A percentile compares a stretch with the other conserved stretches of the same genome.
These are phyloP conservation scores for Rhodomyrtus tomentosa DNA, from an alignment of 345 rosid genomes.

Conservation along the genomic window DNA sequence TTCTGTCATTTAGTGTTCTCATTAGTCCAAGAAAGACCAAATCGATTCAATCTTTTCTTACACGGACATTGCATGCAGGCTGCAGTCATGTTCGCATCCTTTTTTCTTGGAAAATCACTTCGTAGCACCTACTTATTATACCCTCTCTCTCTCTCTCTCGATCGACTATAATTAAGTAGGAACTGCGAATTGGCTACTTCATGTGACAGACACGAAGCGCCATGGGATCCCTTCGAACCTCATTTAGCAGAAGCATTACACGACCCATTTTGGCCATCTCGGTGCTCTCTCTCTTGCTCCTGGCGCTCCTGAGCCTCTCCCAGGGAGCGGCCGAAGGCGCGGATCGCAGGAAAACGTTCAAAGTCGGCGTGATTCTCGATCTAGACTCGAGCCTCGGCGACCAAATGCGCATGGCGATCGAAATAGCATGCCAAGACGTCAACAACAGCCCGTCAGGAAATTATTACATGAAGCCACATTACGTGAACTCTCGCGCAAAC, in stretches of 20 bases:
- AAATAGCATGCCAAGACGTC: conserved; percentile 24
- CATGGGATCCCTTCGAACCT: background rate
- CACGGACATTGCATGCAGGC: background rate
- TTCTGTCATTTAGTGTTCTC: background rate
- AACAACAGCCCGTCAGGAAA: background rate
- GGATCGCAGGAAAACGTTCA: background rate
- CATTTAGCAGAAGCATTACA: background rate
- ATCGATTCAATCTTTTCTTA: background rate
- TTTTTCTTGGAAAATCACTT: background rate
- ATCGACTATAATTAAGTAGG: background rate
- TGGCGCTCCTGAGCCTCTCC: background rate
- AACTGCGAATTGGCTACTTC: background rate
- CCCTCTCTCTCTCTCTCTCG: background rate
- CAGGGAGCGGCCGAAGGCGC: background rate
- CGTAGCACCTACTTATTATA: background rate
- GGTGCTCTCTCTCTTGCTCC: background rate
- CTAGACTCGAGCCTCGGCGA: conserved; percentile 19
- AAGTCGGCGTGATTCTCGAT: conserved; percentile 18
- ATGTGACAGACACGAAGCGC: background rate
- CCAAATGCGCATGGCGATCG: conserved; percentile 30
- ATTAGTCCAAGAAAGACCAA: background rate
- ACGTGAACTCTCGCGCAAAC: conserved; percentile 8
- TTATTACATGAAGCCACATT: conserved; percentile 18
- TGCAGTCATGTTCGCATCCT: background rate
- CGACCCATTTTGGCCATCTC: background rate